Base-by-base conservation (phyloP, 1,284 basidiomycete species). In the Apiotrichum gamsii region DNA sequence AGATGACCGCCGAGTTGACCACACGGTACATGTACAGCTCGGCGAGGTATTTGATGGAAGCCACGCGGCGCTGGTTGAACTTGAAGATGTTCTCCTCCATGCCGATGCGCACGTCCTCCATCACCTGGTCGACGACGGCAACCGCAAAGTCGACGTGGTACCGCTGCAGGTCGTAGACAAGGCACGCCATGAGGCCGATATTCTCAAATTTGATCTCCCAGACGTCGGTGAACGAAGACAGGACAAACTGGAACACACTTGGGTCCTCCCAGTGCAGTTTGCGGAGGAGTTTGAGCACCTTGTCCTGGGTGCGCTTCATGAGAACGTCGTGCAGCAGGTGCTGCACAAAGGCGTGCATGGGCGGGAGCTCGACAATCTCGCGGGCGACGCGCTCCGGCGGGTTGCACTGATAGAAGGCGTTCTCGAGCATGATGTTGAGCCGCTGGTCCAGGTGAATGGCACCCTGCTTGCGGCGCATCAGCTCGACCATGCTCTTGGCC, bases 341-440 rank as follows among this genome's bases (percentile, higher is more conserved):
- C 16, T 86, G 84, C 56, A 97, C 87, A 74, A 95, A 98, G 29
- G 88, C 80, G 61, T 96, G 89, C 74, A 93, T 87, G 0, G 84
- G 83, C 3, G 84, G 78, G n/a, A 90, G 82, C 56, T 87, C 79
- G 67, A 95, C 93, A 52, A 86, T 10, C 60, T 87, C 80, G 31
- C 84, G 80, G 0, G 88, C 87, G 0, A 84, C 81, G 45, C 95
- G 82, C 61, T 97, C 91, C 0, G 95, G 95, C 3, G 95, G 95
- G 63, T 98, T 96, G 72, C 93, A 96, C 78, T 90, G 90, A 67
- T 97, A 98, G 71, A 97, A 99, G 0, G 95, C 95, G 67, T 98
- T 98, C 72, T 98, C 95, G 25, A 99, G 80, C 58, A 97, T 75
- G 23, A 97, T 77, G 5, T 84, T 76, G 61, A 95, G 90, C 11